These are phyloP conservation scores for Rhizophlyctis rosea DNA, from an alignment of 192 early-diverging fungal genomes.

Conservation along the genomic window DNA sequence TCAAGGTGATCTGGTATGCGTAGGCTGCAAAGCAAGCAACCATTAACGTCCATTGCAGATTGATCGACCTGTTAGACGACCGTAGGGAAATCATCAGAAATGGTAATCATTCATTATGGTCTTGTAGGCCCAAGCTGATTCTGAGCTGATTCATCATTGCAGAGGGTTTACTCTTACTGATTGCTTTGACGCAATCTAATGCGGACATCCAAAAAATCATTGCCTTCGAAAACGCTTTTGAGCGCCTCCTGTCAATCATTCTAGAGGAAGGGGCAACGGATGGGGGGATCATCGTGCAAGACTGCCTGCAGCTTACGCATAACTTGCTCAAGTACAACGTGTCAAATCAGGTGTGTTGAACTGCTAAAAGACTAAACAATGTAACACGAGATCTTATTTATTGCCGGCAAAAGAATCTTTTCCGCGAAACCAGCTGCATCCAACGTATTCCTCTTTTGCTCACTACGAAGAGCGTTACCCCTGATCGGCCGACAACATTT, in stretches of 20 bases:
- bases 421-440: conserved; percentile 94
- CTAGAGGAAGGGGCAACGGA: conserved; percentile 86
- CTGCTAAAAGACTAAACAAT: no score
- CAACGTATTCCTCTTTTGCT: conserved; percentile 81
- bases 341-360: conserved; percentile 80
- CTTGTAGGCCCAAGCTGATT: neutral
- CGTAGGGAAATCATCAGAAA: conserved; percentile 94
- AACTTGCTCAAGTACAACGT: conserved; percentile 95
- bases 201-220: conserved; percentile 99
- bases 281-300: conserved; percentile 94
- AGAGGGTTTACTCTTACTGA: conserved; percentile 91
- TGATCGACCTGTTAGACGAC: conserved; percentile 94
- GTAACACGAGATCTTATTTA: no score
- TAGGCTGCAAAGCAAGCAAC: conserved; percentile 5
- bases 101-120: conserved; percentile 49
- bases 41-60: no score
- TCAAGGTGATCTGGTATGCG: conserved; percentile 16
- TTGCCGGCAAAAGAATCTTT: conserved; percentile 91
- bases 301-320: conserved; percentile 88
- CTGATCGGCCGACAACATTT: conserved; percentile 33
- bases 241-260: conserved; percentile 83
- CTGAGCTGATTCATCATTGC: conserved; percentile 16
- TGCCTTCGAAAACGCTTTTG: conserved; percentile 98
- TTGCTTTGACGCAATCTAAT: conserved; percentile 85
- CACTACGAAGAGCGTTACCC: conserved; percentile 43